Evolutionary conservation across 1,284 basidiomycete species (phyloP).

Genomic region (Malassezia nana): DNA sequence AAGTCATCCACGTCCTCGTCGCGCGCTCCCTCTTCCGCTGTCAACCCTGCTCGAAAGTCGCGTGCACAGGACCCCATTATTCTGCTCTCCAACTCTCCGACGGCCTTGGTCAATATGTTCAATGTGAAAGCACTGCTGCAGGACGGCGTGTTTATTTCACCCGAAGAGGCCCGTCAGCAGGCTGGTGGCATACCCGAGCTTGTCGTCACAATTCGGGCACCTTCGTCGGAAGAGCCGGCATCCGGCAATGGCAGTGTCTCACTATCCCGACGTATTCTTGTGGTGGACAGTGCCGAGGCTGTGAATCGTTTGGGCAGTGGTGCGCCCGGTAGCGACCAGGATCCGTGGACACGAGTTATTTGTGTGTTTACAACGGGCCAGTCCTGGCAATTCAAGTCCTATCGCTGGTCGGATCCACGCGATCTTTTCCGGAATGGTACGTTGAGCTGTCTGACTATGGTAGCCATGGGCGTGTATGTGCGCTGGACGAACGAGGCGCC

Average conservation of each 20-base stretch:
- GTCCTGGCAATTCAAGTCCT: conserved; percentile 91
- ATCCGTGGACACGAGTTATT: conserved; percentile 67
- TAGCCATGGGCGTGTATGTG: conserved; percentile 56
- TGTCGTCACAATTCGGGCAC: conserved; percentile 36
- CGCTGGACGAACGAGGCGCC: conserved; percentile 83
- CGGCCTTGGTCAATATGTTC: conserved; percentile 90
- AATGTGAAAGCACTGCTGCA: conserved; percentile 89
- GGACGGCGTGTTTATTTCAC: conserved; percentile 62
- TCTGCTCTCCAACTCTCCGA: conserved; percentile 88
- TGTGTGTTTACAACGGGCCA: conserved; percentile 96
- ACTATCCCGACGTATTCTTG: conserved; percentile 56
- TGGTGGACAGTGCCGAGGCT: conserved; percentile 86
- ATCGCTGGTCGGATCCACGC: conserved; percentile 88
- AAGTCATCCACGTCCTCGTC: conserved; percentile 16
- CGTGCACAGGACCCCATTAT: conserved; percentile 66
- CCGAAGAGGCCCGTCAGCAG: conserved; percentile 35
- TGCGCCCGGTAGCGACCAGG: conserved; percentile 18
- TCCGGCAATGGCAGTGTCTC: conserved; percentile 6
- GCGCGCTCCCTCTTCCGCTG: conserved; percentile 8
- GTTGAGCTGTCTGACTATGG: conserved; percentile 23
- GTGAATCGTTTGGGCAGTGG: conserved; percentile 67
- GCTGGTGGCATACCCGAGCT: conserved; percentile 31
- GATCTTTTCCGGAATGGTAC: conserved; percentile 82
- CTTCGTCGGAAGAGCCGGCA: conserved; percentile 16
- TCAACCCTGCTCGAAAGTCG: conserved; percentile 23